These are phyloP conservation scores for Solanum pimpinellifolium DNA, from an alignment of 257 asterid species.

Conservation along the genomic window DNA sequence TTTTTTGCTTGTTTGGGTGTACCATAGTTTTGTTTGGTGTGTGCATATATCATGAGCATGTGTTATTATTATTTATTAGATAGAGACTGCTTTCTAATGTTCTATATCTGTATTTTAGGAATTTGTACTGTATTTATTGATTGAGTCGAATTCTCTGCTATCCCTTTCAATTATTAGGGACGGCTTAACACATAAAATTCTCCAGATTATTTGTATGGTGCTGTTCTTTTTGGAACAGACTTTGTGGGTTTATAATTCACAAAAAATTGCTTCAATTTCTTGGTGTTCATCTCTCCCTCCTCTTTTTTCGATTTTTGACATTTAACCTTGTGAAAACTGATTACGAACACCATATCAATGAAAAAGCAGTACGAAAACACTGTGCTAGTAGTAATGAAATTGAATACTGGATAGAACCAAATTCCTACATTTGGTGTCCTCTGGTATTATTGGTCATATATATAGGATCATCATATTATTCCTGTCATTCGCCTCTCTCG, in stretches of 20 bases:
- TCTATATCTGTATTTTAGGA: background rate
- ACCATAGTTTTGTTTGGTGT: conserved; percentile 7
- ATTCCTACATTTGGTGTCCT: background rate
- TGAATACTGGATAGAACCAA: background rate
- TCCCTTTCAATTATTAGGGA: background rate
- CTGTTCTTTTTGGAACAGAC: background rate
- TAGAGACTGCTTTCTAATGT: background rate
- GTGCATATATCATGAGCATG: conserved; percentile 6
- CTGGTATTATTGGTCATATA: background rate
- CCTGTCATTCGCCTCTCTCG: background rate
- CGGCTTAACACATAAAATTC: background rate
- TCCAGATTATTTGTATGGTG: background rate
- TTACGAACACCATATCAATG: background rate
- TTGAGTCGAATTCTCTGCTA: background rate
- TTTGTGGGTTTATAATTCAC: background rate
- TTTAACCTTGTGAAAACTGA: background rate
- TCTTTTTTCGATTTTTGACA: background rate
- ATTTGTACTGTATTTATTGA: background rate
- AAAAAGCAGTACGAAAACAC: background rate
- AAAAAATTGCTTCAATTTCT: background rate
- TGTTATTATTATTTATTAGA: background rate
- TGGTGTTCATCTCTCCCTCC: background rate
- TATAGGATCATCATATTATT: background rate
- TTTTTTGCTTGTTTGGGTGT: background rate
- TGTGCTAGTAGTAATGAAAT: background rate